Percentiles rank a stretch among this genome's conserved stretches.
Conservation (phyloP, 2,329 filamentous ascomycete genomes). For the Penicillium griseofulvum region DNA sequence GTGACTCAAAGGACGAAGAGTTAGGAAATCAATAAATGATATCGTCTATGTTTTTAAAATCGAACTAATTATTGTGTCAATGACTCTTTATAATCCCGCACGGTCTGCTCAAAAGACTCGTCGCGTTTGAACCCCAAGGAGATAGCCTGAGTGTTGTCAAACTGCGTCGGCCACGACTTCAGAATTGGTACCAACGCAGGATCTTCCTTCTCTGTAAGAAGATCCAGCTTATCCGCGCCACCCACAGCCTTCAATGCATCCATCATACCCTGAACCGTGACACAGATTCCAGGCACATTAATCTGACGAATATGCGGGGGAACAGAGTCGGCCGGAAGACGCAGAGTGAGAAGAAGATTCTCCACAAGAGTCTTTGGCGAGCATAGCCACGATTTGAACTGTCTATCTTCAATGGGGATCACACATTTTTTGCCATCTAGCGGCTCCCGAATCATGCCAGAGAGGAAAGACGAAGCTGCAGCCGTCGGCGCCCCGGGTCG, state of each 20-base stretch:
- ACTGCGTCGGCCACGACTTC: slow-evolving; percentile 56
- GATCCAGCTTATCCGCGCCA: slow-evolving; percentile 51
- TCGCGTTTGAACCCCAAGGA: slow-evolving; percentile 54
- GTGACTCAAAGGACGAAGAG: neutral
- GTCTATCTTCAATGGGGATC: slow-evolving; percentile 51
- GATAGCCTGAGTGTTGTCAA: slow-evolving; percentile 53
- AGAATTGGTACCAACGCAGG: slow-evolving; percentile 53
- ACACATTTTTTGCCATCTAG: slow-evolving; percentile 55
- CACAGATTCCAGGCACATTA: slow-evolving; percentile 56
- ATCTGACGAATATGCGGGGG: slow-evolving; percentile 51
- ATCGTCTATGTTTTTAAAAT: neutral
- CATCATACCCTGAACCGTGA: slow-evolving; percentile 57
- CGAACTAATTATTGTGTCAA: slow-evolving; percentile 13
- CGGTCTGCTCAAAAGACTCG: slow-evolving; percentile 53
- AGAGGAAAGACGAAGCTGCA: slow-evolving; percentile 63
- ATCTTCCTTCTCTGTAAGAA: slow-evolving; percentile 54
- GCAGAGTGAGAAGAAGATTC: slow-evolving; percentile 54
- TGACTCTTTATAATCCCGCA: slow-evolving; percentile 54
- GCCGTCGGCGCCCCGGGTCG: slow-evolving; percentile 59
- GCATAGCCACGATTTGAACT: slow-evolving; percentile 55
- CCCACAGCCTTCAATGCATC: slow-evolving; percentile 56
- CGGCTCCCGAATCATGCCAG: slow-evolving; percentile 63
- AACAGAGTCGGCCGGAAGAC: slow-evolving; percentile 42
- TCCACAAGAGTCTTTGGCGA: slow-evolving; percentile 53
- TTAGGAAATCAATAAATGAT: neutral